phyloP scores from a whole-genome alignment of 2,329 filamentous ascomycete species.

The Chaetomiaceae sp. region DNA sequence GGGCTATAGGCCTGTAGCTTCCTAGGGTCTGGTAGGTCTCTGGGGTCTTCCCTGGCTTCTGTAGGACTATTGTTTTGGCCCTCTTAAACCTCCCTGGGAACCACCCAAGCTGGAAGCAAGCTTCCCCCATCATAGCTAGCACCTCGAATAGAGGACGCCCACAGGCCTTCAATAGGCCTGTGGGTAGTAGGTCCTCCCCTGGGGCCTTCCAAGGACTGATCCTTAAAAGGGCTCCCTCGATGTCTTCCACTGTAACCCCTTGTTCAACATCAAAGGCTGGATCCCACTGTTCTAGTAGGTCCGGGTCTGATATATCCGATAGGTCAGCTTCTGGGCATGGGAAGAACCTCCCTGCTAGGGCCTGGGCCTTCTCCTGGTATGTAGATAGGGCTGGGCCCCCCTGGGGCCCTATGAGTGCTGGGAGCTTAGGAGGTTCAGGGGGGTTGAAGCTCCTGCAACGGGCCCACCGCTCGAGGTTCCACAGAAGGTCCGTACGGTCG shows the following conservation, averaged over 20 bases:
- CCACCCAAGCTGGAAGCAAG: background rate
- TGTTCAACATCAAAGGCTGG: background rate
- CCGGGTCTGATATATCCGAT: background rate
- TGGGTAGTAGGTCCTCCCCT: background rate
- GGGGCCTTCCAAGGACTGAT: conserved; percentile 1
- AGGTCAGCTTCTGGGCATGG: background rate
- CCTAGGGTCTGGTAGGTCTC: conserved; percentile 1
- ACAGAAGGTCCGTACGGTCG: too few species aligned
- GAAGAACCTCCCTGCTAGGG: background rate
- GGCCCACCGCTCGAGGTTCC: too few species aligned
- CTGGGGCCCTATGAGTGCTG: too few species aligned
- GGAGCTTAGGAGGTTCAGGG: too few species aligned
- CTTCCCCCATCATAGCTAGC: background rate
- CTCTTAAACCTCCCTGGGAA: background rate
- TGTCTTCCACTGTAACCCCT: background rate
- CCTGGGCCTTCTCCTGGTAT: too few species aligned
- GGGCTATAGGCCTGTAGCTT: conserved; percentile 8
- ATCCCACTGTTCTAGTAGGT: background rate
- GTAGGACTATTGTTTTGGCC: conserved; percentile 3
- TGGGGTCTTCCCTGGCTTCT: background rate
- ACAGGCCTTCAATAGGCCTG: conserved; percentile 5
- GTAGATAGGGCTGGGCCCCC: too few species aligned
- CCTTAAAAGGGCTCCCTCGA: background rate
- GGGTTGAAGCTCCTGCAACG: too few species aligned
- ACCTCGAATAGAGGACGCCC: background rate